Evolutionary conservation across 2,329 filamentous ascomycete genomes (phyloP), one percentile per base, ranked within the genome.

Genomic region (Davidsoniella eucalypti): DNA sequence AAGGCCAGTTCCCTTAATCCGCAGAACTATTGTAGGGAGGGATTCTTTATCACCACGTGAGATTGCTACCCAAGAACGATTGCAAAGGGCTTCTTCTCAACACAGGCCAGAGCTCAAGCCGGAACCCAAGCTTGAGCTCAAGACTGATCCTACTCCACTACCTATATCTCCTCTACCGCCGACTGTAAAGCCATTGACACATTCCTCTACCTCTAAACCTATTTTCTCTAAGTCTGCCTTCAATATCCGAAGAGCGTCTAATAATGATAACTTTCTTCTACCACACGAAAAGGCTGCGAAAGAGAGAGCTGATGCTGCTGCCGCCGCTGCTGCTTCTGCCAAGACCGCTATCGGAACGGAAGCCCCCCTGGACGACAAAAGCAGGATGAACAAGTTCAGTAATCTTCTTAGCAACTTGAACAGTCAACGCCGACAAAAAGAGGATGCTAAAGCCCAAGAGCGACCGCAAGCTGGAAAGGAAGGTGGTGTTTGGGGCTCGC

Each of bases 211-310:
- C n/a, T 12, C 44, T 14, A 39, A 10, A 23, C 33, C 14, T 7
- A 18, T 33, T 33, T 33, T 33, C 6, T 9, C 25, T 7, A 49
- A 42, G n/a, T 33, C 51, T 26, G 21, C 36, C 16, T 53, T 50
- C 17, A 44, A 26, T 29, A 53, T 53, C 10, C 51, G 51, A 18
- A 43, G 37, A 18, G 4, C 47, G 16, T 47, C 36, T 16, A 1
- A 39, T 21, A 17, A 46, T 16, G 47, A 50, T 33, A 43, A 50
- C 42, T 53, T 53, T n/a, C 25, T 50, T 39, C 12, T 50, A n/a
- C 51, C 51, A 21, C 37, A 47, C 10, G 38, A 53, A 42, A 49
- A 42, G 25, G 16, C 18, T 10, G 43, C 47, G 12, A 41, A 41
- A 10, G 25, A 44, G 36, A 44, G 23, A 42, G 26, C 23, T 17